Conservation (phyloP, 2,329 filamentous ascomycete species). For the Fusarium sp. region DNA sequence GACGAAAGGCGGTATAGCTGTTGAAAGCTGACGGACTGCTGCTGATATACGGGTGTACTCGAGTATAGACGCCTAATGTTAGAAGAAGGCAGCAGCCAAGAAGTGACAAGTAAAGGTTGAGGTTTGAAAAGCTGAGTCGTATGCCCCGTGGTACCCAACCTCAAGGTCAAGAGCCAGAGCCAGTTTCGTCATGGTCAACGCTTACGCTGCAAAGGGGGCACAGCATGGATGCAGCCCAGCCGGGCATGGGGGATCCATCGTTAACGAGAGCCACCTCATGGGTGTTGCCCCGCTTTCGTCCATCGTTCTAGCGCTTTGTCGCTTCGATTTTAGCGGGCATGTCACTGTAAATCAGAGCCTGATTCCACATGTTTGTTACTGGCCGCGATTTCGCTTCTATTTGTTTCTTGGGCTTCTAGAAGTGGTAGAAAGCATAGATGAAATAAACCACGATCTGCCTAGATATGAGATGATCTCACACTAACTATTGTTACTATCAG, state of each 20-base stretch:
- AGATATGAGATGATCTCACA: not conserved
- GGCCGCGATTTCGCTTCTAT: not conserved
- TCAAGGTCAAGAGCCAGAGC: slow-evolving; percentile 14
- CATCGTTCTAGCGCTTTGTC: slow-evolving; percentile 16
- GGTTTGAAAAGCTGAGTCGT: slow-evolving; percentile 24
- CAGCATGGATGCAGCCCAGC: slow-evolving; percentile 26
- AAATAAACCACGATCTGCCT: not conserved
- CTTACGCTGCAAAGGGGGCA: slow-evolving; percentile 45
- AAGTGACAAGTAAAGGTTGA: slow-evolving; percentile 20
- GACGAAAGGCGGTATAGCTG: slow-evolving; percentile 7
- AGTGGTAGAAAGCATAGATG: not conserved
- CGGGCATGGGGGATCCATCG: slow-evolving; percentile 14
- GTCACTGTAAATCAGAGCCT: slow-evolving; percentile 19
- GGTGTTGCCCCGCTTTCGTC: slow-evolving; percentile 34
- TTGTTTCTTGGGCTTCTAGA: not conserved
- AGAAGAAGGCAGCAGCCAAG: slow-evolving; percentile 2
- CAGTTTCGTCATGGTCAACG: slow-evolving; percentile 47
- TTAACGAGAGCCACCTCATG: slow-evolving; percentile 30
- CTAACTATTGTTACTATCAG: not conserved
- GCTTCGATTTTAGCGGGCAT: slow-evolving; percentile 14
- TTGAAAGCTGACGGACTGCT: not conserved
- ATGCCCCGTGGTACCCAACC: slow-evolving; percentile 24
- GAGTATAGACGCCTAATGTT: not conserved
- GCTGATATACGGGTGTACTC: not conserved
- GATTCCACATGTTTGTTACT: not conserved